Evolutionary conservation across 1,284 basidiomycete species (phyloP).

Genomic region (Trichosporon coremiiforme): DNA sequence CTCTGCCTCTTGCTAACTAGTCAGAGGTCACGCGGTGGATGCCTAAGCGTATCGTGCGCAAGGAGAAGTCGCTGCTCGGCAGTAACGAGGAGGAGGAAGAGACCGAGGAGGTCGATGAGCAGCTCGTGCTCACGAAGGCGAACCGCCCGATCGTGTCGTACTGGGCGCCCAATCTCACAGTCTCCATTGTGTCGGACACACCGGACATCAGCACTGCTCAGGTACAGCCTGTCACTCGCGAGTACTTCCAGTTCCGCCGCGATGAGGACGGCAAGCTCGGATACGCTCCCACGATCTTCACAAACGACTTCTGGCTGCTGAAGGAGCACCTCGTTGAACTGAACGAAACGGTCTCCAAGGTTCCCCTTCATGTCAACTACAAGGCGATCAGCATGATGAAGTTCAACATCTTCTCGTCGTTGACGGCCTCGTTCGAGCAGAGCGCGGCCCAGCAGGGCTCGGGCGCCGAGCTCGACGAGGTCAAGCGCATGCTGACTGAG

Average conservation of each 20-base stretch:
- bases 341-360: constrained; percentile 69
- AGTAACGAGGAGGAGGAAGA: constrained; percentile 60
- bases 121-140: constrained; percentile 29
- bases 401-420: constrained; percentile 76
- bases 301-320: constrained; percentile 92
- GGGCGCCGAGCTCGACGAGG: constrained; percentile 79
- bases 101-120: constrained; percentile 38
- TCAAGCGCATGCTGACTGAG: constrained; percentile 91
- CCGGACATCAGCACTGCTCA: constrained; percentile 62
- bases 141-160: constrained; percentile 64
- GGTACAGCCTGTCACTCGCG: constrained; percentile 65
- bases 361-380: constrained; percentile 80
- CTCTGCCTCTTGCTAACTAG: constrained; percentile 25
- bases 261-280: constrained; percentile 42
- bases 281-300: constrained; percentile 85
- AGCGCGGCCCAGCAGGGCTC: constrained; percentile 66
- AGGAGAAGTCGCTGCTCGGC: constrained; percentile 78
- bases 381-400: constrained; percentile 75
- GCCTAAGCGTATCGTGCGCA: constrained; percentile 70
- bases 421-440: constrained; percentile 80
- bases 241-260: constrained; percentile 61
- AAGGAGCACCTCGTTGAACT: constrained; percentile 76
- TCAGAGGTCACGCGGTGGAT: constrained; percentile 82
- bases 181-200: constrained; percentile 79
- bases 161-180: constrained; percentile 82